A percentile compares a stretch with the other conserved stretches of the same genome.
Evolutionary conservation across 371 early-diverging fungal genomes (phyloP).

Genomic region (Fennellomyces sp.): DNA sequence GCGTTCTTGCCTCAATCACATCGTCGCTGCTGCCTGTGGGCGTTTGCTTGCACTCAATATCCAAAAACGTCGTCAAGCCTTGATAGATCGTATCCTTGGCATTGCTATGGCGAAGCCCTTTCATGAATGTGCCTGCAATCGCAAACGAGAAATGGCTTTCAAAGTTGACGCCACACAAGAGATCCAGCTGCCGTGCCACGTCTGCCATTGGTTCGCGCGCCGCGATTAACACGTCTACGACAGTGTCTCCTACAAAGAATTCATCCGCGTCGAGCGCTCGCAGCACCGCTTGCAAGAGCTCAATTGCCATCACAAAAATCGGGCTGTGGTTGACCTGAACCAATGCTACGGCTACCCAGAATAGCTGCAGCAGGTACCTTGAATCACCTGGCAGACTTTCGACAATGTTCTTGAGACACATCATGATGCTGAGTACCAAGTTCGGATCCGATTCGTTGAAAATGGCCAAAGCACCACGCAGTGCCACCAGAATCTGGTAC

Average conservation of each 20-base stretch:
- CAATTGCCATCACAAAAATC: constrained; percentile 74
- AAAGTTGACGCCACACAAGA: constrained; percentile 79
- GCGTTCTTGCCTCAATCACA: constrained; percentile 57
- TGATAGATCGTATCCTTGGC: constrained; percentile 76
- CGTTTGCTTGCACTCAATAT: constrained; percentile 67
- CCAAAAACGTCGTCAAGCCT: constrained; percentile 72
- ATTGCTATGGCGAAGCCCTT: constrained; percentile 77
- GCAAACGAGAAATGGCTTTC: constrained; percentile 88
- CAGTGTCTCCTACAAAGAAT: constrained; percentile 69
- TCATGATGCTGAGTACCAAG: constrained; percentile 82
- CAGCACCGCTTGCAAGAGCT: constrained; percentile 72
- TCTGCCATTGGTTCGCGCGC: constrained; percentile 78
- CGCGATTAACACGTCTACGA: constrained; percentile 67
- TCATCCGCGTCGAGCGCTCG: constrained; percentile 75
- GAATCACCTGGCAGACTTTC: constrained; percentile 82
- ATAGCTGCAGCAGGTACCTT: constrained; percentile 77
- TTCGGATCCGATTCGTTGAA: constrained; percentile 82
- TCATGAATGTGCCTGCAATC: constrained; percentile 78
- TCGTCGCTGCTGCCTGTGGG: constrained; percentile 29
- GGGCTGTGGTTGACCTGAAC: constrained; percentile 85
- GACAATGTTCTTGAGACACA: constrained; percentile 87
- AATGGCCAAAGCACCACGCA: constrained; percentile 82
- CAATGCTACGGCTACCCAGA: constrained; percentile 89
- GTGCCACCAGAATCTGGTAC: constrained; percentile 86
- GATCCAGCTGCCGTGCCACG: constrained; percentile 72